Base-by-base conservation (phyloP, 805 yeast species). In the Candida maltosa region DNA sequence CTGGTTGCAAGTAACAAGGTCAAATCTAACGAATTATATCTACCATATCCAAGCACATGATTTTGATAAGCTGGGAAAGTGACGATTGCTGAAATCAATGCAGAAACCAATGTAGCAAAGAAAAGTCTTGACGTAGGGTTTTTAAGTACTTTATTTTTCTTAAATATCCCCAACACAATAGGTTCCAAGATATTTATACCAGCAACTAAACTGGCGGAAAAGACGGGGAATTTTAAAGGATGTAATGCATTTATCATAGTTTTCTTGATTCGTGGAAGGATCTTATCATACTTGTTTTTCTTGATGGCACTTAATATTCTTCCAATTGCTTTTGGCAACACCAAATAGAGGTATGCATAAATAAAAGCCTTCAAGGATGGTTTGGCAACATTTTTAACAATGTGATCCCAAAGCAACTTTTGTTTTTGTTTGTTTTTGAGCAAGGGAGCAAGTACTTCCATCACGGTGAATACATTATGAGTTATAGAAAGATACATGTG, bases 1-100 rank as follows among this genome's bases (percentile, higher is more conserved):
- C 70, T 53, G 4, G 62, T 58, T 5, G 54, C 54, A 26, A 64
- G 48, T 36, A 64, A 51, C 16, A 64, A 50, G 4, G 69, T 62
- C 34, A 64, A 49, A 38, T 64, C 70, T 22, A 62, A 46, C 16
- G 68, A 58, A 38, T 49, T 45, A 40, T 51, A 56, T 24, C 69
- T 46, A 14, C 59, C 58, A 33, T 54, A 49, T 11, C 48, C 42
- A 24, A 53, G 37, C 16, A 58, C 48, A 38, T 58, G 62, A 27
- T 39, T 45, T 44, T 64, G 70, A 42, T 52, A 64, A n/a, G 37
- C 34, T 4, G 60, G 60, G 44, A 64, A 64, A 10, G 53, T 44
- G 6, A 51, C 24, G 12, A 50, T 21, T 0, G 69, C 54, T 12
- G 62, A 48, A 6, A 51, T 29, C 27, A 62, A 58, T 6, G 60